Percentiles rank a stretch among this genome's conserved stretches.
These are phyloP conservation scores for Calvatia gigantea DNA, from an alignment of 768 basidiomycete species.

Conservation along the genomic window DNA sequence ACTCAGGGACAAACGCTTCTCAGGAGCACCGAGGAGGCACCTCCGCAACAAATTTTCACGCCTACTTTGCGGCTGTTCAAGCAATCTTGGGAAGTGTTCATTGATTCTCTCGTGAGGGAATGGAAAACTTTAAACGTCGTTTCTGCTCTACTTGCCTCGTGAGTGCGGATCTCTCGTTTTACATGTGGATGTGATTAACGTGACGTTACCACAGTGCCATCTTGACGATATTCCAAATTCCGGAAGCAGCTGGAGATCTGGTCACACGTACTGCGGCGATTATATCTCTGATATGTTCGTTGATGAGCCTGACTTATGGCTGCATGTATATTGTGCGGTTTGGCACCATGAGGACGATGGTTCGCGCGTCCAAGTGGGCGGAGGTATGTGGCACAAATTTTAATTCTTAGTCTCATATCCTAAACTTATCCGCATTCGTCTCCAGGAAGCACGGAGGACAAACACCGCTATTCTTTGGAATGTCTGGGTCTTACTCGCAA, in stretches of 20 bases:
- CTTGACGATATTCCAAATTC: conserved; percentile 63
- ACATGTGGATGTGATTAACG: background rate
- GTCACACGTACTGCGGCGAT: conserved; percentile 60
- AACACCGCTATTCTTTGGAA: conserved; percentile 34
- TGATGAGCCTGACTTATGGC: conserved; percentile 72
- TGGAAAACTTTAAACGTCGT: conserved; percentile 78
- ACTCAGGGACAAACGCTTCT: conserved; percentile 24
- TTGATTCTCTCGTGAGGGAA: conserved; percentile 64
- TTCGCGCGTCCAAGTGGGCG: conserved; percentile 69
- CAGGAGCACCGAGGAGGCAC: conserved; percentile 48
- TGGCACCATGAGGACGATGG: conserved; percentile 68
- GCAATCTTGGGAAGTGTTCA: conserved; percentile 66
- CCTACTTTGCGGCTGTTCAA: conserved; percentile 66
- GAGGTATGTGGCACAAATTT: conserved; percentile 38
- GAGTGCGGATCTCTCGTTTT: conserved; percentile 13
- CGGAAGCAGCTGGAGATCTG: conserved; percentile 51
- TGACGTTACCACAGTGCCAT: conserved; percentile 47
- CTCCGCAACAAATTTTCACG: conserved; percentile 50
- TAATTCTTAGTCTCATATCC: background rate
- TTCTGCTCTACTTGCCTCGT: conserved; percentile 57
- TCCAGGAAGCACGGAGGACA: conserved; percentile 52
- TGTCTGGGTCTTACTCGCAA: conserved; percentile 32
- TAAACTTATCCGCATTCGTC: background rate
- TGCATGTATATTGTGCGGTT: conserved; percentile 74
- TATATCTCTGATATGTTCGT: conserved; percentile 59